Percentiles rank a stretch among this genome's conserved stretches.
phyloP scores from a whole-genome alignment of 148 eudicot species.

The Rhododendron mucronatum region DNA sequence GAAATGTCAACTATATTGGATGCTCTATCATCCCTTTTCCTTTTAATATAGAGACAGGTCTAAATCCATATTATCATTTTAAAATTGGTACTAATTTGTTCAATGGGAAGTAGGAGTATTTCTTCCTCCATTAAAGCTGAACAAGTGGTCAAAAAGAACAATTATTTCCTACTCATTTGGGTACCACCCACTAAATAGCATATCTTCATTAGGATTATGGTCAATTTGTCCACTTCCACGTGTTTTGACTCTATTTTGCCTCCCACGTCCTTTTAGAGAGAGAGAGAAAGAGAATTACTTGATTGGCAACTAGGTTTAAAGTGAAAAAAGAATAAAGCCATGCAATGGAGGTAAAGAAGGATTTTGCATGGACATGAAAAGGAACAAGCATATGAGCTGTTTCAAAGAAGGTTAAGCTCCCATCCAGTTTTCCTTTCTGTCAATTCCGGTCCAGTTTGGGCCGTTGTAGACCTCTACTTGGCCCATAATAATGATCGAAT shows the following conservation, averaged over 20 bases:
- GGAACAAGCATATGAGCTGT: not conserved
- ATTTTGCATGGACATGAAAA: not conserved
- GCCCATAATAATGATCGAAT: no score
- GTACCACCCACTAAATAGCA: conserved; percentile 20
- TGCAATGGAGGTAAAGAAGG: not conserved
- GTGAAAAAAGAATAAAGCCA: not conserved
- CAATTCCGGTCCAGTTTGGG: not conserved
- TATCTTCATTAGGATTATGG: conserved; percentile 25
- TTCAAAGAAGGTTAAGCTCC: not conserved
- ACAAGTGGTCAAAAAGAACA: conserved; percentile 7
- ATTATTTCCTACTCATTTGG: conserved; percentile 38
- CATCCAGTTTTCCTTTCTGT: not conserved
- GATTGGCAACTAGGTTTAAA: conserved; percentile 9
- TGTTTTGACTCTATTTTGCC: conserved; percentile 31
- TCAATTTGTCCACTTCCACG: conserved; percentile 8
- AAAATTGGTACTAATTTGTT: not conserved
- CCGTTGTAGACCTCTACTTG: not conserved
- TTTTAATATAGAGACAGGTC: not conserved
- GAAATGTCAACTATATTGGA: conserved; percentile 8
- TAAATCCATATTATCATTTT: not conserved
- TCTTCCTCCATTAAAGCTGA: not conserved
- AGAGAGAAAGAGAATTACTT: not conserved
- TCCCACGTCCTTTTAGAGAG: not conserved
- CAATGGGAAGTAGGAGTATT: not conserved
- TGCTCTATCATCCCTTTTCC: not conserved